Conservation (phyloP, 805 yeast genomes). For the Sungouiella blattae region DNA sequence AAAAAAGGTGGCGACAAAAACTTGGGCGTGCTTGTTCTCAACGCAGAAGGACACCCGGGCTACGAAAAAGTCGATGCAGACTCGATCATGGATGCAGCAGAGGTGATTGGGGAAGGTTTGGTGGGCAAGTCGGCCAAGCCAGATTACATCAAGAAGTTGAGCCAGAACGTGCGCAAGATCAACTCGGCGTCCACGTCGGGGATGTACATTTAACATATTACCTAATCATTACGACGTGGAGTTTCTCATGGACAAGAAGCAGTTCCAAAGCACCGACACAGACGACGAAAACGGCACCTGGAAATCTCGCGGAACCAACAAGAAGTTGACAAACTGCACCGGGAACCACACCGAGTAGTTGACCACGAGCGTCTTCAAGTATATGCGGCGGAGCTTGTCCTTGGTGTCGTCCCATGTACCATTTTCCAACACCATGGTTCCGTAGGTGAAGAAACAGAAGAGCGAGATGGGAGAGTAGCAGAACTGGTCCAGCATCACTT, state of each 20-base stretch:
- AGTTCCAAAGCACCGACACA: constrained; percentile 90
- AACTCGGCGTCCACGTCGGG: constrained; percentile 24
- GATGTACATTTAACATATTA: constrained; percentile 18
- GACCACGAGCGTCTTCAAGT: constrained; percentile 61
- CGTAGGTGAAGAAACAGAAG: constrained; percentile 75
- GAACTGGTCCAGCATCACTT: constrained; percentile 87
- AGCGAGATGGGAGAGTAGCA: constrained; percentile 85
- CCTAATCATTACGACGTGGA: constrained; percentile 13
- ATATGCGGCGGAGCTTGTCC: constrained; percentile 61
- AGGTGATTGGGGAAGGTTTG: constrained; percentile 2
- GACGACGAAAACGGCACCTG: constrained; percentile 91
- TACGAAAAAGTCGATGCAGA: constrained; percentile 51
- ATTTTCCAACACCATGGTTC: constrained; percentile 75
- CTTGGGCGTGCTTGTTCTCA: constrained; percentile 30
- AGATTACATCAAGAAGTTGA: constrained; percentile 13
- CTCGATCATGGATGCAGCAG: constrained; percentile 32
- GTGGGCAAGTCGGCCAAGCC: constrained; percentile 3
- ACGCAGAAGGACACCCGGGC: constrained; percentile 63
- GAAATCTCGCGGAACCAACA: constrained; percentile 61
- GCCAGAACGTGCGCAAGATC: constrained; percentile 20
- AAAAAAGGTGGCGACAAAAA: constrained; percentile 1
- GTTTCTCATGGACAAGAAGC: constrained; percentile 80
- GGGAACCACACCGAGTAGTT: constrained; percentile 81
- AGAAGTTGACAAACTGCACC: constrained; percentile 72
- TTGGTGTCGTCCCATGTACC: constrained; percentile 65